Percentiles rank a stretch among this genome's conserved stretches.
Evolutionary conservation across 129 eudicot genomes (phyloP).

Genomic region (Pulicaria dysenterica): DNA sequence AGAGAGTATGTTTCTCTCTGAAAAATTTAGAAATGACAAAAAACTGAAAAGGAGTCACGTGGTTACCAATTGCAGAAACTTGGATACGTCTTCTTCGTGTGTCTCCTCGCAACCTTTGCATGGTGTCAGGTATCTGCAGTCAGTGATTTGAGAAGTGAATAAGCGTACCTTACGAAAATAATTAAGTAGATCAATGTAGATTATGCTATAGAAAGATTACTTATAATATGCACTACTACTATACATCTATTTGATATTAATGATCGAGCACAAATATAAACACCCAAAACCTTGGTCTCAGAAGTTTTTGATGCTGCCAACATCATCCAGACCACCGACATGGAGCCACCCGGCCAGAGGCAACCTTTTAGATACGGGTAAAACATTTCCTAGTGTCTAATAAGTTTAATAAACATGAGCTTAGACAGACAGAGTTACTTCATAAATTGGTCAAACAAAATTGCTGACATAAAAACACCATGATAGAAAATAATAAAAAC

Average conservation of each 20-base stretch:
- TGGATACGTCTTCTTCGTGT: constrained; percentile 50
- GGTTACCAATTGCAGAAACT: constrained; percentile 70
- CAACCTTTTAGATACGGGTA: no score
- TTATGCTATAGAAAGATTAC: no score
- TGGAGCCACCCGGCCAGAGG: no score
- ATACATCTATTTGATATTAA: no score
- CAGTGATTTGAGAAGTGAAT: constrained; percentile 16
- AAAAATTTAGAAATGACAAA: neutral
- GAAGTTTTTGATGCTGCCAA: no score
- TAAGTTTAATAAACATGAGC: no score
- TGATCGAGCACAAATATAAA: neutral
- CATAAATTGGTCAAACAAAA: neutral
- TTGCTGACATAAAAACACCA: neutral
- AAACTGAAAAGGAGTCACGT: neutral
- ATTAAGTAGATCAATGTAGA: neutral
- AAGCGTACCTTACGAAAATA: neutral
- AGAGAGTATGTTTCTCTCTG: neutral
- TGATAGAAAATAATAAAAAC: neutral
- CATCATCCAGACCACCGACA: no score
- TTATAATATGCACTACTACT: no score
- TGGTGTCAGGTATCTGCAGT: constrained; percentile 63
- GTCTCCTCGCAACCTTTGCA: constrained; percentile 46
- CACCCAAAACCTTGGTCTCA: neutral
- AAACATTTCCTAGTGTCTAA: no score
- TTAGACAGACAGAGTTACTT: no score